Conservation (phyloP, 2,329 filamentous ascomycete species). For the Monosporascus sp. region DNA sequence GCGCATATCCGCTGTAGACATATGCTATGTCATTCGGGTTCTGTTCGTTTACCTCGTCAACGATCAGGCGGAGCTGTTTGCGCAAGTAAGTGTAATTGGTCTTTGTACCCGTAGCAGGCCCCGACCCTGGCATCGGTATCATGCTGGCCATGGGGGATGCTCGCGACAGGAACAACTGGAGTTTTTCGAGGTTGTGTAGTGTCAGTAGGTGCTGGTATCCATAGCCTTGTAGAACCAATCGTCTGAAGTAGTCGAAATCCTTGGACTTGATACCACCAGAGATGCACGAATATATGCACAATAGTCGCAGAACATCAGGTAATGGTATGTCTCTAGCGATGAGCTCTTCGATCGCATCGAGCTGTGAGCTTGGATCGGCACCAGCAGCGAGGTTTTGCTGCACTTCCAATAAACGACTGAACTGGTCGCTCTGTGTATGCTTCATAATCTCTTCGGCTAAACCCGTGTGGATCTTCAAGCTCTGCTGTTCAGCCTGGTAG, state of each 20-base stretch:
- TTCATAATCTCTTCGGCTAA: constrained; percentile 95
- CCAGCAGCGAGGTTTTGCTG: constrained; percentile 94
- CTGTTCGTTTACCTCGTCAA: constrained; percentile 94
- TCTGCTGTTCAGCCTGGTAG: constrained; percentile 90
- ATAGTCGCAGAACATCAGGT: constrained; percentile 71
- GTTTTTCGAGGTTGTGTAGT: constrained; percentile 79
- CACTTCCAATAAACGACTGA: constrained; percentile 82
- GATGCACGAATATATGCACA: constrained; percentile 89
- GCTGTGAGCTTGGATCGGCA: constrained; percentile 80
- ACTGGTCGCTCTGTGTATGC: constrained; percentile 81
- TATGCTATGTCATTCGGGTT: constrained; percentile 95
- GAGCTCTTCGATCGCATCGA: constrained; percentile 89
- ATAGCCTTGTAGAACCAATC: constrained; percentile 84
- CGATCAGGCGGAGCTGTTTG: constrained; percentile 80
- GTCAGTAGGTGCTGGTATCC: constrained; percentile 93
- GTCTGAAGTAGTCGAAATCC: constrained; percentile 85
- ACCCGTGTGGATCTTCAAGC: constrained; percentile 84
- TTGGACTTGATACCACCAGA: constrained; percentile 81
- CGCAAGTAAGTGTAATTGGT: constrained; percentile 89
- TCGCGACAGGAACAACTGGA: constrained; percentile 76
- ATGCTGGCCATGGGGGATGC: constrained; percentile 74
- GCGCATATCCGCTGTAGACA: constrained; percentile 95
- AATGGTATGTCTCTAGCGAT: constrained; percentile 81
- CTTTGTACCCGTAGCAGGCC: constrained; percentile 56
- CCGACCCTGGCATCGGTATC: constrained; percentile 65